Evolutionary conservation across 2,329 filamentous ascomycete genomes (phyloP), one percentile per base, ranked within the genome.

Genomic region (Alternaria ethzedia): DNA sequence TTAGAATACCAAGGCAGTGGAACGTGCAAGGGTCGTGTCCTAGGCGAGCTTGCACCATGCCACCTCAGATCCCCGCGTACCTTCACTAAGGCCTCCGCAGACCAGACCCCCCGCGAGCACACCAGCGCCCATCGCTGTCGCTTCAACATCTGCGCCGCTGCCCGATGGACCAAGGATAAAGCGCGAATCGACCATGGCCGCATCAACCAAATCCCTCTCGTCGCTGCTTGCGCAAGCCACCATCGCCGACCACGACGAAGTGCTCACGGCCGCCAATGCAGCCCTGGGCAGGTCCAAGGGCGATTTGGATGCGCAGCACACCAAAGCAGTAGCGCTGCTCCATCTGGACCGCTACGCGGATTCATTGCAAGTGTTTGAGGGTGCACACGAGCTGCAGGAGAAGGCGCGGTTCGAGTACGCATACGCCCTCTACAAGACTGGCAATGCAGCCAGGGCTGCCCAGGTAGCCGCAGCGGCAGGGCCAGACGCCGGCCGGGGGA

Each of bases 301-400:
- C 57, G 86, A 90, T 68, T 63, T 83, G 25, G 82, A 87, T 44
- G 89, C 90, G 57, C 89, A 90, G 41, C 89, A 90, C 77, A 90
- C 89, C 36, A 90, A 90, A 64, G 86, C 91, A 13, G 86, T 95
- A 47, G 91, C 92, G 21, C 86, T 96, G 20, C 84, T 96, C 67
- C 93, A 94, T 78, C 87, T 96, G 70, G 93, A 96, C 80, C 90
- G 92, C 62, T 96, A 91, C 79, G 88, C 91, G 61, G 92, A 96
- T 78, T 91, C 91, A 49, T 83, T 93, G 51, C 88, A 88, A 63
- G 86, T 88, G 59, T 86, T 95, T 63, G 86, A 89, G 63, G 87
- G 89, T 36, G 88, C 85, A 17, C 83, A 86, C 61, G 83, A 82
- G 67, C 81, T 94, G 61, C 87, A 89, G 75, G 82, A 86, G 43